phyloP scores from a whole-genome alignment of 2,329 filamentous ascomycete genomes.

The Karstenula rhodostoma region DNA sequence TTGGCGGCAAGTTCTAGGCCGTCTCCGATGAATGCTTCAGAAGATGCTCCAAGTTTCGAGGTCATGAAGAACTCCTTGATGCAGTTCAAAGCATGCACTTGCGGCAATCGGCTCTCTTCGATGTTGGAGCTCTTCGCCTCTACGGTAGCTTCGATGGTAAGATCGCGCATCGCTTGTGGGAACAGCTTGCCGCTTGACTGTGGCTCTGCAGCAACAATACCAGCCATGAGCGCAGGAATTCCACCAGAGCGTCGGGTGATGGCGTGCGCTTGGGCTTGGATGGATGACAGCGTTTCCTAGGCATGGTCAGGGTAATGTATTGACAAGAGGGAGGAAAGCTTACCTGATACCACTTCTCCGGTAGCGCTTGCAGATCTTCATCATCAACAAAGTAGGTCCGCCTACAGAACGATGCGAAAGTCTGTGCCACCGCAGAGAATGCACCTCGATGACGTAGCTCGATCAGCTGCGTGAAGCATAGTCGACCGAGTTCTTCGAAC shows the following conservation, averaged over 20 bases:
- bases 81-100: constrained; percentile 95
- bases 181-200: constrained; percentile 66
- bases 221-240: constrained; percentile 85
- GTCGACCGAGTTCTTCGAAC: constrained; percentile 72
- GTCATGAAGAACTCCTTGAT: constrained; percentile 91
- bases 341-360: constrained; percentile 73
- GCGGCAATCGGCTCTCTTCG: constrained; percentile 71
- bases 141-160: constrained; percentile 66
- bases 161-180: constrained; percentile 67
- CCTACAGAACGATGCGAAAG: constrained; percentile 82
- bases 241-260: constrained; percentile 89
- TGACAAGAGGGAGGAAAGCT: background rate
- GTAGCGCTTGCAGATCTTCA: constrained; percentile 55
- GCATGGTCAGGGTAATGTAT: constrained; percentile 10
- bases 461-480: constrained; percentile 84
- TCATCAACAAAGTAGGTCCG: constrained; percentile 64
- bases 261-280: constrained; percentile 78
- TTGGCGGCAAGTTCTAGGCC: constrained; percentile 81
- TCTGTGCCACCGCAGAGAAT: constrained; percentile 90
- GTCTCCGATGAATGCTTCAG: constrained; percentile 76
- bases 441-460: constrained; percentile 88
- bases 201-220: constrained; percentile 75
- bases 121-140: constrained; percentile 64
- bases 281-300: constrained; percentile 72
- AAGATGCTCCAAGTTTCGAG: constrained; percentile 74